A percentile compares a stretch with the other conserved stretches of the same genome.
phyloP scores from a whole-genome alignment of 2,329 filamentous ascomycete genomes.

The Pseudogymnoascus sp. region DNA sequence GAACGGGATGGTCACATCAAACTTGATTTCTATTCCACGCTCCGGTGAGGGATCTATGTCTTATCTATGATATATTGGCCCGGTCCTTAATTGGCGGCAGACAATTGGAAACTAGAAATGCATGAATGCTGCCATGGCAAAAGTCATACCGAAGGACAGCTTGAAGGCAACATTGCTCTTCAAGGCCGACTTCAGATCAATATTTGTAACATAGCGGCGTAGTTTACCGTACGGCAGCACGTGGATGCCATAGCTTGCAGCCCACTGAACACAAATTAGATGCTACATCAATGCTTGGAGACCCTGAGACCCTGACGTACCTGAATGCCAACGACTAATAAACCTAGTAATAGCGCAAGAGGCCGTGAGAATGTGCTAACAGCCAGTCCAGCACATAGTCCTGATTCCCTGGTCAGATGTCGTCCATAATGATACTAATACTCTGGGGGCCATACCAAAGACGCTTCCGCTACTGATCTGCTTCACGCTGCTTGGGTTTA shows the following conservation, averaged over 20 bases:
- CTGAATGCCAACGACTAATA: slow-evolving; percentile 56
- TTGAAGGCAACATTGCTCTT: slow-evolving; percentile 33
- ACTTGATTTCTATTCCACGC: not conserved
- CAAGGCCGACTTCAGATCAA: slow-evolving; percentile 37
- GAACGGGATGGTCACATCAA: not conserved
- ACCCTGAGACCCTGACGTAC: slow-evolving; percentile 35
- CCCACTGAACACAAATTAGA: slow-evolving; percentile 32
- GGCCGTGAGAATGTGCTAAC: slow-evolving; percentile 65
- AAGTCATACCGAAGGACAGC: slow-evolving; percentile 60
- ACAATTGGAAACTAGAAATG: slow-evolving; percentile 35
- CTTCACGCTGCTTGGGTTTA: slow-evolving; percentile 24
- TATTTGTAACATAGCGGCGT: slow-evolving; percentile 41
- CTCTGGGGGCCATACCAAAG: slow-evolving; percentile 21
- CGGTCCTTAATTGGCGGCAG: slow-evolving; percentile 1
- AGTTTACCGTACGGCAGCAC: slow-evolving; percentile 32
- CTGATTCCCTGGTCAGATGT: slow-evolving; percentile 22
- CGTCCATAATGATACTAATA: not conserved
- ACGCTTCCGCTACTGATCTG: slow-evolving; percentile 28
- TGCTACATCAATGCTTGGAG: not conserved
- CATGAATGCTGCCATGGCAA: slow-evolving; percentile 61
- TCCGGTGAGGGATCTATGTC: slow-evolving; percentile 2
- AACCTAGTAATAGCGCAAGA: slow-evolving; percentile 57
- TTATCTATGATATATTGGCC: not conserved
- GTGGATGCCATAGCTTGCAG: slow-evolving; percentile 44
- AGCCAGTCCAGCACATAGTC: slow-evolving; percentile 54